Evolutionary conservation across 169 alveolate genomes (phyloP).

Genomic region (Neospora caninum): DNA sequence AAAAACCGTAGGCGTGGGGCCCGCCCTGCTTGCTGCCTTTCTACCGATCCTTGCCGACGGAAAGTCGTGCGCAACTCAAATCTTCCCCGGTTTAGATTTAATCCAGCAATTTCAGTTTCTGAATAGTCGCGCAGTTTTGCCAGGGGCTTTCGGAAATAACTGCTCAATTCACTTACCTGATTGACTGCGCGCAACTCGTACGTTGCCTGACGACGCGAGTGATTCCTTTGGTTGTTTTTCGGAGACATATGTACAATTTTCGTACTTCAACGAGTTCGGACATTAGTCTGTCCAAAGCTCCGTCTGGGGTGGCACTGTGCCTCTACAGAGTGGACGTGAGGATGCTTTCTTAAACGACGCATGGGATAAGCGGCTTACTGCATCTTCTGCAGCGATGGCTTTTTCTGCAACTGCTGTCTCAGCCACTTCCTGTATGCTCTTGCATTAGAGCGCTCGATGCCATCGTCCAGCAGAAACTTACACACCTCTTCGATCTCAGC

Average conservation of each 20-base stretch:
- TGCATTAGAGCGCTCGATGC: neutral
- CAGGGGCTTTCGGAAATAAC: neutral
- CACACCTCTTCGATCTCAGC: conserved; percentile 65
- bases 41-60: neutral
- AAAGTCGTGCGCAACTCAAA: no score
- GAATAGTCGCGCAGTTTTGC: neutral
- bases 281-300: conserved; percentile 52
- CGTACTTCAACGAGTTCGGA: conserved; percentile 47
- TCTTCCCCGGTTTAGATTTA: neutral
- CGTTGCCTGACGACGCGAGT: conserved; percentile 16
- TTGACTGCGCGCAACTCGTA: conserved; percentile 59
- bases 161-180: conserved; percentile 23
- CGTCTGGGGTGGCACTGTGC: conserved; percentile 56
- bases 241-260: neutral
- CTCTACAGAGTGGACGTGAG: neutral
- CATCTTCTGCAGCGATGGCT: conserved; percentile 57
- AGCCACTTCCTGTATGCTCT: conserved; percentile 46
- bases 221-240: neutral
- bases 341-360: neutral
- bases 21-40: neutral
- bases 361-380: neutral
- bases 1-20: neutral
- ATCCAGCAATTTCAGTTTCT: conserved; percentile 23
- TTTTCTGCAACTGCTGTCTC: conserved; percentile 59
- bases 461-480: no score